Evolutionary conservation across 139 green algal genomes (phyloP), one percentile per base, ranked within the genome.

Genomic region (Chlorella sp.): DNA sequence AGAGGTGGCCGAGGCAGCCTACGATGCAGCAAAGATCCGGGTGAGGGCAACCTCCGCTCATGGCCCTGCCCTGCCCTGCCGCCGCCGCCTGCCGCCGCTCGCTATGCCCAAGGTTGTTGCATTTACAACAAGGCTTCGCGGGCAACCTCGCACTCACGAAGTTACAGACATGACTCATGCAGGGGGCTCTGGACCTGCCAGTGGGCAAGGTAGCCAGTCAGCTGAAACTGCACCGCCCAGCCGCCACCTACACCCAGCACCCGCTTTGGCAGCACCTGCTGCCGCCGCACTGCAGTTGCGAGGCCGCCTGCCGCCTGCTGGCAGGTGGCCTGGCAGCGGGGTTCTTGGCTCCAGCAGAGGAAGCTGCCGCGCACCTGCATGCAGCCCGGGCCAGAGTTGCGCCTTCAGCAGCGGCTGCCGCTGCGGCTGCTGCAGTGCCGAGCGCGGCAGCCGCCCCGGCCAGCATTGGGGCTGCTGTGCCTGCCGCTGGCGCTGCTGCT

Each of bases 201-300:
- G 15, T 18, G 22, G 75, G 64, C 64, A 71, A 71, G 64, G 7
- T 4, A 28, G 64, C 22, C 21, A 71, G 64, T 14, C 34, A 30
- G 34, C 34, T 81, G 75, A 81, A 81, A 34, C 75, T 81, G 75
- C 75, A 81, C 75, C 75, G 75, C n/a, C 34, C 75, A 2, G 75
- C 34, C n/a, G 7, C 75, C 34, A 15, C 75, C n/a, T 81, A 81
- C 75, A 81, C 75, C 15, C 11, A 37, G n/a, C 75, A 81, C 75
- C 75, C 75, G 34, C 75, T 81, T 1, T 81, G 75, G 75, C 16
- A 28, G 75, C 75, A 39, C 15, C 75, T 81, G 34, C 34, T 48
- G 34, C 15, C 34, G 15, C n/a, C 11, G 14, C 16, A 39, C 30
- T 48, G 34, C 75, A 81, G 75, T 21, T 81, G 32, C 18, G 34